A percentile compares a stretch with the other conserved stretches of the same genome.
Evolutionary conservation across 257 asterid species (phyloP).

Genomic region (Anisodus tanguticus): DNA sequence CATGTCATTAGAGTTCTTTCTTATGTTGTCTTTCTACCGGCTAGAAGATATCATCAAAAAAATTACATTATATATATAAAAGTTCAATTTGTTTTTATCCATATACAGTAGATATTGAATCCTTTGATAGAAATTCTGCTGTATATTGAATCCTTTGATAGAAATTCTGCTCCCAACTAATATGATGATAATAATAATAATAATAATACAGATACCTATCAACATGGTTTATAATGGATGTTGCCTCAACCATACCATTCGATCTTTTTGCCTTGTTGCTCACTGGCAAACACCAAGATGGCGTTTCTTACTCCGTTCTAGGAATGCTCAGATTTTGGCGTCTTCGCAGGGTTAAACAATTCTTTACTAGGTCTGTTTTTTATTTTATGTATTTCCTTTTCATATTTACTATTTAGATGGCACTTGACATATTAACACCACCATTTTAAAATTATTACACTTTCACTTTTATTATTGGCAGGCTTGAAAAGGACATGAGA

Average conservation of each 20-base stretch:
- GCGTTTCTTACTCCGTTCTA: constrained; percentile 66
- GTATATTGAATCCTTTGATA: too few relatives aligned
- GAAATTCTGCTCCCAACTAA: too few relatives aligned
- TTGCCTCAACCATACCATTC: constrained; percentile 86
- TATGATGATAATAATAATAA: not conserved
- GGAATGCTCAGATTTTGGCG: constrained; percentile 96
- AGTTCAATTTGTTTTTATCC: not conserved
- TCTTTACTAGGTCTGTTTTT: constrained; percentile 66
- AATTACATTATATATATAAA: not conserved
- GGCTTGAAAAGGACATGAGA: constrained; percentile 94
- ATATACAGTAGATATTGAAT: not conserved
- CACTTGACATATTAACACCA: not conserved
- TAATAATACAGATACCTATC: constrained; percentile 66
- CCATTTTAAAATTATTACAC: not conserved
- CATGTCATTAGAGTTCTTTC: not conserved
- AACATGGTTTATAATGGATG: constrained; percentile 94
- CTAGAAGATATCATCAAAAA: not conserved
- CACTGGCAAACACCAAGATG: constrained; percentile 62
- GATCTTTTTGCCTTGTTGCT: constrained; percentile 66
- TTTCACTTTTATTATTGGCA: constrained; percentile 38
- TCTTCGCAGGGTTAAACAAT: constrained; percentile 76
- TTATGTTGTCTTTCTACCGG: not conserved
- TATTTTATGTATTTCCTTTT: not conserved
- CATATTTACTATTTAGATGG: not conserved
- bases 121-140: too few relatives aligned